Evolutionary conservation across 1,139 yeast species (phyloP), one percentile per base, ranked within the genome.

Genomic region (Zygosaccharomyces pseudobailii): DNA sequence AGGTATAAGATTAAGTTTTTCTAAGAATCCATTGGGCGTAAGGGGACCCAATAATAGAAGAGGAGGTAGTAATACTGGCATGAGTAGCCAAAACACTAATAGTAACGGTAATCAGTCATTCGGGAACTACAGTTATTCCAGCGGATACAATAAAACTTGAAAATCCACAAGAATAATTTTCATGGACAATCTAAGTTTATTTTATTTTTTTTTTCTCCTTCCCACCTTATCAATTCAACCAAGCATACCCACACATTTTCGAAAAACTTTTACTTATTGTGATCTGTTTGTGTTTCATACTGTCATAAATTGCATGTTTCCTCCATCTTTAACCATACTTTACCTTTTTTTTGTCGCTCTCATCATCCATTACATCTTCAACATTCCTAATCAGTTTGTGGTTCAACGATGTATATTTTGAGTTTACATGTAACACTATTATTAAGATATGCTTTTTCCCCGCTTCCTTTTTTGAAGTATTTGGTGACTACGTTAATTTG

Each of bases 11-110:
- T 76, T 92, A 52, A 87, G 96, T 46, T 92, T 89, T 62, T 87
- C 96, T 37, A 92, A 92, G 70, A 92, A 92, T 66, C 98, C 98
- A 20, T 76, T 92, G 57, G 98, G 98, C 37, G 98, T 92, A 5
- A 80, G 97, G 57, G 94, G 95, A 6, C 66, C 66, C 17, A 62
- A 61, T 45, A 61, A 57, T 39, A 59, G 64, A 43, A 59, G 65
- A 46, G 60, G 58, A 34, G 56, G 57, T 22, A 51, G 54, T 38
- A 53, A 46, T 31, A 45, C 50, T 21, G 35, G 47, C 21, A 48
- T 48, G 10, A 49, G 47, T 32, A 48, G 47, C 28, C 47, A 53
- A n/a, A 40, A 45, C 21, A 44, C 53, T 20, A 54, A 45, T 36
- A 45, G 51, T 38, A 49, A 47, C 34, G 47, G 40, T 34, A 48